Conservation (phyloP, 371 early-diverging fungal genomes). For the Circinella umbellata region DNA sequence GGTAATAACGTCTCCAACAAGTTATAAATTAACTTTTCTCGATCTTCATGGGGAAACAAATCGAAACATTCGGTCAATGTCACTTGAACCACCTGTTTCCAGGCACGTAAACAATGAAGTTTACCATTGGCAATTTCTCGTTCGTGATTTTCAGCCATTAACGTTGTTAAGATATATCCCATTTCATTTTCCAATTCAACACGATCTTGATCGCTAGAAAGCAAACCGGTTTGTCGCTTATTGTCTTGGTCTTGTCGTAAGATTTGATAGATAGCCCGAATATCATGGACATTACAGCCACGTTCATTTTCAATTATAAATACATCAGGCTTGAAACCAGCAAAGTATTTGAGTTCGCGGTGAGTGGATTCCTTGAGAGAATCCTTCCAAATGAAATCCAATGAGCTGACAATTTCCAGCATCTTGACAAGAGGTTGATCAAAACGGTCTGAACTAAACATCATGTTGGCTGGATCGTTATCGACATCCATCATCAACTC, state of each 20-base stretch:
- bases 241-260: constrained; percentile 22
- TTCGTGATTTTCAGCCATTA: constrained; percentile 67
- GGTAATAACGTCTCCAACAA: constrained; percentile 64
- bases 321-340: constrained; percentile 22
- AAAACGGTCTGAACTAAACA: constrained; percentile 83
- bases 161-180: constrained; percentile 53
- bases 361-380: constrained; percentile 22
- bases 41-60: constrained; percentile 57
- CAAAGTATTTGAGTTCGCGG: constrained; percentile 22
- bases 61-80: constrained; percentile 71
- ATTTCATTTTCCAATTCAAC: constrained; percentile 55
- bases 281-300: constrained; percentile 67
- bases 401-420: constrained; percentile 58
- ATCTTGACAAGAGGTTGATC: constrained; percentile 59
- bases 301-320: constrained; percentile 56
- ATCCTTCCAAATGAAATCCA: constrained; percentile 62
- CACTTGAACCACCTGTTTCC: constrained; percentile 82
- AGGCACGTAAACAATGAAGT: constrained; percentile 70
- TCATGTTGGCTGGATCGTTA: constrained; percentile 64
- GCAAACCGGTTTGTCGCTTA: constrained; percentile 44
- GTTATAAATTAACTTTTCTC: constrained; percentile 65
- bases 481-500: constrained; percentile 26
- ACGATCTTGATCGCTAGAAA: constrained; percentile 44
- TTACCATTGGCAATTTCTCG: constrained; percentile 68
- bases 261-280: constrained; percentile 60